Base-by-base conservation (phyloP, 768 basidiomycete genomes). In the Nevesoporus exiguus region DNA sequence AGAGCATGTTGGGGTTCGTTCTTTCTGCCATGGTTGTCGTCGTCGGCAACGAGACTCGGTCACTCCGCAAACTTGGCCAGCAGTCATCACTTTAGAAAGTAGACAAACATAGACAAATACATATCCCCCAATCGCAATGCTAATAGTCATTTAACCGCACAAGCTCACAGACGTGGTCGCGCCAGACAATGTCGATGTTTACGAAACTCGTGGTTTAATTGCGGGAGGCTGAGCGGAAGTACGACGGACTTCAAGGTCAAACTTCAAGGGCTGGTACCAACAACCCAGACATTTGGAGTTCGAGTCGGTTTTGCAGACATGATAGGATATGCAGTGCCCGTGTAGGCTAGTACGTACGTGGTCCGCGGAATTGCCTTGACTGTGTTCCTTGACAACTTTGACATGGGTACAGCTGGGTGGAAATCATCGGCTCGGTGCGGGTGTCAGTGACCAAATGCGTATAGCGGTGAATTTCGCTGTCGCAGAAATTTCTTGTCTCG, bases 1-100 rank as follows among this genome's bases (percentile, higher is more conserved):
- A 93, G 40, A 93, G 75, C 86, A 83, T 81, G 66, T 75, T 80
- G 34, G 75, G 71, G 41, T 77, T 76, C 46, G 70, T 66, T 47
- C 66, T 64, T 50, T 76, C 74, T 3, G 72, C 65, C 74, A 75
- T 76, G 54, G 60, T 61, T 21, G 61, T 53, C 41, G 55, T 40
- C 33, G 46, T 47, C 53, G 41, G 41, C 52, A 47, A 52, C 27
- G 40, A 37, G 21, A 39, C 7, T 25, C 9, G 56, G 51, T 42
- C 36, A 45, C 17, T 11, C n/a, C 4, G 36, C 36, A 8, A 37
- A 25, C n/a, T 19, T 5, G n/a, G 3, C 33, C 4, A 47, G 37
- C 19, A 13, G 42, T 24, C 2, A 2, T 24, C 47, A 49, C 47
- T 59, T 61, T 45, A 59, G 61, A 48, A 61, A 31, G 43, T 9